Evolutionary conservation across 441 rosid genomes (phyloP).

Genomic region (Gossypium aridum): DNA sequence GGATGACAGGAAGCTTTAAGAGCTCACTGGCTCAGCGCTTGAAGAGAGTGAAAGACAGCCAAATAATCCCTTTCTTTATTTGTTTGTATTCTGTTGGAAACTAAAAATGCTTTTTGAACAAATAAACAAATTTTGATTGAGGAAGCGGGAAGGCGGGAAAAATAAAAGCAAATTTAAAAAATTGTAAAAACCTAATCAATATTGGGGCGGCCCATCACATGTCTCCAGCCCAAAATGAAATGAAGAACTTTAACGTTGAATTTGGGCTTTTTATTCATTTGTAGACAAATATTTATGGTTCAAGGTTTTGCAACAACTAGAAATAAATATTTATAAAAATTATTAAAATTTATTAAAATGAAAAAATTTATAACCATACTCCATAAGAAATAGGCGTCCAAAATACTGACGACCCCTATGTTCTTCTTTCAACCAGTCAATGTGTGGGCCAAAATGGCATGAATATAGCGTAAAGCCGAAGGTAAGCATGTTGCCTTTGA

Average conservation of each 20-base stretch:
- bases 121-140: background rate
- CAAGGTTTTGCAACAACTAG: too few species aligned
- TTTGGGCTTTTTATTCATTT: background rate
- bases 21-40: background rate
- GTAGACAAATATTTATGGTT: background rate
- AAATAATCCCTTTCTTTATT: background rate
- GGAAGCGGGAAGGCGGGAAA: conserved; percentile 8
- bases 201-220: background rate
- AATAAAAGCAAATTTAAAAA: background rate
- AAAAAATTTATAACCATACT: too few species aligned
- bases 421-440: too few species aligned
- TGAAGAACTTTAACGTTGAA: background rate
- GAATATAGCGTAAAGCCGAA: too few species aligned
- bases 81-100: background rate
- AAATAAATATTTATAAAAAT: too few species aligned
- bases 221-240: background rate
- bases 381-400: too few species aligned
- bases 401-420: too few species aligned
- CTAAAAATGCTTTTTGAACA: background rate
- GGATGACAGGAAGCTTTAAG: background rate
- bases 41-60: background rate
- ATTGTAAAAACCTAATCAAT: background rate
- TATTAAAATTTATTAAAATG: too few species aligned
- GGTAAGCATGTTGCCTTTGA: too few species aligned
- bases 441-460: too few species aligned